A percentile compares a stretch with the other conserved stretches of the same genome.
Conservation (phyloP, 2,329 filamentous ascomycete species). For the Epichloe aotearoae region DNA sequence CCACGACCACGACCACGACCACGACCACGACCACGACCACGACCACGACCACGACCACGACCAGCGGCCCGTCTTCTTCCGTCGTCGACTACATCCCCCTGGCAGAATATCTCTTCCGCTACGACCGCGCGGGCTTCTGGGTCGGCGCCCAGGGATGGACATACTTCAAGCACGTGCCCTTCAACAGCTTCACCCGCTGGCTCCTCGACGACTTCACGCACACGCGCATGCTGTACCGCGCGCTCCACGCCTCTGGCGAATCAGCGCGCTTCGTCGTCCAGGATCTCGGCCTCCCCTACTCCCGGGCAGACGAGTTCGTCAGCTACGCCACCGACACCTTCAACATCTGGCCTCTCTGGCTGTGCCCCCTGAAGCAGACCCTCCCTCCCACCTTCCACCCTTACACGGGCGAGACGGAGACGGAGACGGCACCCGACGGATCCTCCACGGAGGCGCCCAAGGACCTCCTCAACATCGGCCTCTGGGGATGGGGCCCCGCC, state of each 20-base stretch:
- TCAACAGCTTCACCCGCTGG: constrained; percentile 52
- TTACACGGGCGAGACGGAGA: constrained; percentile 27
- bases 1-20: not conserved
- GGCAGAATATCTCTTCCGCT: constrained; percentile 63
- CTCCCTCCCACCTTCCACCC: constrained; percentile 42
- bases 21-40: not conserved
- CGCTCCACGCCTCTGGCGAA: constrained; percentile 54
- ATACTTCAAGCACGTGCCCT: constrained; percentile 53
- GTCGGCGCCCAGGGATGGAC: constrained; percentile 51
- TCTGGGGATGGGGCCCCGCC: constrained; percentile 66
- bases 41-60: not conserved
- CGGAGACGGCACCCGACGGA: constrained; percentile 11
- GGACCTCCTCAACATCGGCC: constrained; percentile 48
- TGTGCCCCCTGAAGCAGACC: constrained; percentile 40
- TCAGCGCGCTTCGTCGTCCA: constrained; percentile 54
- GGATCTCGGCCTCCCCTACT: constrained; percentile 48
- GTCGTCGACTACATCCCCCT: constrained; percentile 47
- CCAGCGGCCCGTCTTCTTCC: constrained; percentile 12
- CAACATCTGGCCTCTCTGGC: constrained; percentile 47
- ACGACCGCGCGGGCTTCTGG: constrained; percentile 67
- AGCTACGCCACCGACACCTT: constrained; percentile 38
- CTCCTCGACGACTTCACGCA: constrained; percentile 60
- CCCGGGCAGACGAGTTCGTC: constrained; percentile 37
- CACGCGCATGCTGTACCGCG: constrained; percentile 62
- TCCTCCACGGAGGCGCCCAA: constrained; percentile 9